Percentiles rank a stretch among this genome's conserved stretches.
phyloP scores from a whole-genome alignment of 768 basidiomycete species.

The Calocybe cyanea region DNA sequence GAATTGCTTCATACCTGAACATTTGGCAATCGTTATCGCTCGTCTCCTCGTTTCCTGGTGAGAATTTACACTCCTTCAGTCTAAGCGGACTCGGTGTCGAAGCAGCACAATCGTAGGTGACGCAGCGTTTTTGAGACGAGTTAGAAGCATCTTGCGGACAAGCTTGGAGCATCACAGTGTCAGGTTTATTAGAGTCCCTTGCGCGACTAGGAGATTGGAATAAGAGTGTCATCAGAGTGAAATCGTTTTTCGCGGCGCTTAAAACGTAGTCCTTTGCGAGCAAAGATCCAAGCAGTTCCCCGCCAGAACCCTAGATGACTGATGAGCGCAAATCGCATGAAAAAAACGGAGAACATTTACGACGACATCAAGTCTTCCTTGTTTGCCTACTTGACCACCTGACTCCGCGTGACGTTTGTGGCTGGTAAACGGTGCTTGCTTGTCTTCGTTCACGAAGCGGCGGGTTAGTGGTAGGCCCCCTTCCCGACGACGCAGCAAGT shows the following conservation, averaged over 20 bases:
- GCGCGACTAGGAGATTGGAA: too few species aligned
- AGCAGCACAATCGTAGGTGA: constrained; percentile 28
- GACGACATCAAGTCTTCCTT: too few species aligned
- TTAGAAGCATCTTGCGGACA: constrained; percentile 29
- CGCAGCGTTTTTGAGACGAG: constrained; percentile 42
- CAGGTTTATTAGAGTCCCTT: too few species aligned
- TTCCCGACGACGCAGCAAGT: not conserved
- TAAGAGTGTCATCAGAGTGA: too few species aligned
- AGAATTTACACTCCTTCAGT: constrained; percentile 36
- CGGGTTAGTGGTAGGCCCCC: not conserved
- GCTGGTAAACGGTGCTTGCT: too few species aligned
- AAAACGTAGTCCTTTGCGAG: too few species aligned
- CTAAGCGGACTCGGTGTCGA: constrained; percentile 34
- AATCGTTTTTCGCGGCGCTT: too few species aligned
- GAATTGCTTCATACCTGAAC: constrained; percentile 51
- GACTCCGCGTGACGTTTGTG: constrained; percentile 19
- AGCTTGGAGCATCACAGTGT: constrained; percentile 41
- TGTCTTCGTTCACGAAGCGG: not conserved
- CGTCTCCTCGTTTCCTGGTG: constrained; percentile 17
- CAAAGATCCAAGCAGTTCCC: too few species aligned
- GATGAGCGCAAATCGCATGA: too few species aligned
- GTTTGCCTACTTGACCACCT: too few species aligned
- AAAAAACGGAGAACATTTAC: too few species aligned
- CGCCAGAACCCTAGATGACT: too few species aligned
- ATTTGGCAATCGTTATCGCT: constrained; percentile 47